Conservation (phyloP, 164 flowering plant genomes). For the Annona cherimola region DNA sequence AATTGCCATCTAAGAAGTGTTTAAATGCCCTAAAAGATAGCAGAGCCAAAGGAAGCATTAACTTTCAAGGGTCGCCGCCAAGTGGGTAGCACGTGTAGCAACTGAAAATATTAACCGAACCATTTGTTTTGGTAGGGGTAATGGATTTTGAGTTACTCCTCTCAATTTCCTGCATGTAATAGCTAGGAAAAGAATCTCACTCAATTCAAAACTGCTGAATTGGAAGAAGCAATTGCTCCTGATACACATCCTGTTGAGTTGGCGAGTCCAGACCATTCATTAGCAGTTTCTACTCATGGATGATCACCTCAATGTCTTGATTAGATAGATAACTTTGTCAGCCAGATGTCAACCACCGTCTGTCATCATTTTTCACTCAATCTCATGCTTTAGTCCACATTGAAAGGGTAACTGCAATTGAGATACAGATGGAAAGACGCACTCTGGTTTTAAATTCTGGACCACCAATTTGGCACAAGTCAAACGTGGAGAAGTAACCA, state of each 20-base stretch:
- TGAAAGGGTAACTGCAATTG: background rate
- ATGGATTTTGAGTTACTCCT: too few species aligned
- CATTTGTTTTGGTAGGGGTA: too few species aligned
- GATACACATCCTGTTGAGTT: background rate
- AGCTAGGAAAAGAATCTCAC: background rate
- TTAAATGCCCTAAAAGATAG: too few species aligned
- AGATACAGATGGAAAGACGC: background rate
- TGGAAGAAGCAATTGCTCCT: background rate
- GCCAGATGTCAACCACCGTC: too few species aligned
- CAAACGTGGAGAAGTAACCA: background rate
- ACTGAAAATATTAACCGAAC: too few species aligned
- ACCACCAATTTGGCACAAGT: background rate
- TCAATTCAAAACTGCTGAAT: background rate
- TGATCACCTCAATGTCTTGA: background rate
- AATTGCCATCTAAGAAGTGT: too few species aligned
- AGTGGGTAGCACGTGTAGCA: too few species aligned
- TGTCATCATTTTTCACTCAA: too few species aligned
- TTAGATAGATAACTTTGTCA: too few species aligned
- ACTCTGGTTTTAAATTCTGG: background rate
- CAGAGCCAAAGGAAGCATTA: too few species aligned
- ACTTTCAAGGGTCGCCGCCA: too few species aligned
- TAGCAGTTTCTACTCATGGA: background rate
- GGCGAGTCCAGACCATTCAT: background rate
- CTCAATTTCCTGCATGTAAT: background rate
- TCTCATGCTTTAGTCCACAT: too few species aligned